Percentiles rank a stretch among this genome's conserved stretches.
Evolutionary conservation across 192 early-diverging fungal species (phyloP).

Genomic region (Backusella psychrophila): DNA sequence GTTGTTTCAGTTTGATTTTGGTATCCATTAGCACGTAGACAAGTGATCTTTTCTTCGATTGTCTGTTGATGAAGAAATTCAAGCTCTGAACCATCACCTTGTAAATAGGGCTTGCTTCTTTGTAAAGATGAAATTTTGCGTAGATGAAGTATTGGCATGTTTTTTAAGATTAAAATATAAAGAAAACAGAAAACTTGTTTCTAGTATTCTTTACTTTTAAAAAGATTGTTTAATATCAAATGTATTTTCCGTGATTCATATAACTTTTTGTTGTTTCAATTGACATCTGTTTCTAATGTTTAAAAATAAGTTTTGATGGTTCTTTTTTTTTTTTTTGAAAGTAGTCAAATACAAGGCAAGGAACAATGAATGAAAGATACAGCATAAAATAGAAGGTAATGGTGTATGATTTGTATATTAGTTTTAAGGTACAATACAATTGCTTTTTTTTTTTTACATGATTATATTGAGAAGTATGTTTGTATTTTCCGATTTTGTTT

Average conservation of each 20-base stretch:
- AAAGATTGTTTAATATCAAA: neutral
- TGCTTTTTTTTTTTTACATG: neutral
- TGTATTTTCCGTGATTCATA: neutral
- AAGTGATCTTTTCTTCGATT: neutral
- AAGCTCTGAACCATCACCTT: neutral
- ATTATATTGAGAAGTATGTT: neutral
- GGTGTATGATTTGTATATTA: neutral
- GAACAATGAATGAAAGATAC: neutral
- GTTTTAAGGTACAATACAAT: slow-evolving; percentile 1
- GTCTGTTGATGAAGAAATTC: neutral
- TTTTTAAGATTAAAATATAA: neutral
- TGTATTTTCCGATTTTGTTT: neutral
- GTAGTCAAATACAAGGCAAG: neutral
- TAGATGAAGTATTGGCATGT: neutral
- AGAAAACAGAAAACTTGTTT: neutral
- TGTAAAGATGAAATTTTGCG: neutral
- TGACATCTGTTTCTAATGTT: neutral
- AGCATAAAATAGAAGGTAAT: neutral
- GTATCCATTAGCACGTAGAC: neutral
- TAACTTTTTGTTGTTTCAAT: neutral
- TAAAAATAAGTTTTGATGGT: neutral
- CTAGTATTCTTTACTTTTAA: neutral
- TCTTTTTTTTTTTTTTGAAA: neutral
- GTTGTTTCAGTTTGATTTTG: neutral
- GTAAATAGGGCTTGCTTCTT: neutral